Conservation (phyloP, 192 early-diverging fungal species). For the Endogone sp. region DNA sequence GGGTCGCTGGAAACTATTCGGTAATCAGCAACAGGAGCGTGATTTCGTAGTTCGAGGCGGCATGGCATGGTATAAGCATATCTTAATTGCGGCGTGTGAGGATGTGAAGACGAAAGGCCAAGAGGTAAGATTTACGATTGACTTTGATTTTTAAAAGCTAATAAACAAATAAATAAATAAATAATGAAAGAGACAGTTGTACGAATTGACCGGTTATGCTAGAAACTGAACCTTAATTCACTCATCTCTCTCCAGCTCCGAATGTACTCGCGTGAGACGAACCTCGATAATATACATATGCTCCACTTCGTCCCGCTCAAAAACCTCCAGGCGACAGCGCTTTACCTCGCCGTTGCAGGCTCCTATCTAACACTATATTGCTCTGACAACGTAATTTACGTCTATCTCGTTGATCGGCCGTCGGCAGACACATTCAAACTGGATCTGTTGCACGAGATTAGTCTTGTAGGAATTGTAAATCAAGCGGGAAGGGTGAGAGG, state of each 20-base stretch:
- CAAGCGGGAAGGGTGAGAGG: conserved; percentile 43
- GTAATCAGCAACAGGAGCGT: conserved; percentile 78
- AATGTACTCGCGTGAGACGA: conserved; percentile 68
- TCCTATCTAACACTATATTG: conserved; percentile 57
- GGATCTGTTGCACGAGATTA: conserved; percentile 46
- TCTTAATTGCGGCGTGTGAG: conserved; percentile 66
- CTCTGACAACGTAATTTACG: conserved; percentile 52
- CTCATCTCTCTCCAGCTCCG: conserved; percentile 53
- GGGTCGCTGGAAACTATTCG: conserved; percentile 87
- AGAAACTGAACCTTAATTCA: conserved; percentile 5
- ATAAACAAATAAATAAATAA: too few species aligned
- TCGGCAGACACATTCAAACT: conserved; percentile 12
- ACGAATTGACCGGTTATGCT: too few species aligned
- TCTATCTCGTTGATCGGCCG: conserved; percentile 35
- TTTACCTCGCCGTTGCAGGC: conserved; percentile 51
- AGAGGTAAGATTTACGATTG: not conserved
- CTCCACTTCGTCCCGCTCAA: conserved; percentile 50
- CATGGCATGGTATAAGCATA: conserved; percentile 66
- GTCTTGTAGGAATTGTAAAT: conserved; percentile 45
- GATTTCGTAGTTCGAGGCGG: conserved; percentile 66
- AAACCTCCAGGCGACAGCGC: conserved; percentile 18
- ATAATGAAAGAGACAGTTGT: too few species aligned
- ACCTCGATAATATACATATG: conserved; percentile 63
- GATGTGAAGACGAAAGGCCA: not conserved
- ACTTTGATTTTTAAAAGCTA: too few species aligned